Evolutionary conservation across 2,329 filamentous ascomycete species (phyloP).

Genomic region (Torrubiellomyces zombiae): DNA sequence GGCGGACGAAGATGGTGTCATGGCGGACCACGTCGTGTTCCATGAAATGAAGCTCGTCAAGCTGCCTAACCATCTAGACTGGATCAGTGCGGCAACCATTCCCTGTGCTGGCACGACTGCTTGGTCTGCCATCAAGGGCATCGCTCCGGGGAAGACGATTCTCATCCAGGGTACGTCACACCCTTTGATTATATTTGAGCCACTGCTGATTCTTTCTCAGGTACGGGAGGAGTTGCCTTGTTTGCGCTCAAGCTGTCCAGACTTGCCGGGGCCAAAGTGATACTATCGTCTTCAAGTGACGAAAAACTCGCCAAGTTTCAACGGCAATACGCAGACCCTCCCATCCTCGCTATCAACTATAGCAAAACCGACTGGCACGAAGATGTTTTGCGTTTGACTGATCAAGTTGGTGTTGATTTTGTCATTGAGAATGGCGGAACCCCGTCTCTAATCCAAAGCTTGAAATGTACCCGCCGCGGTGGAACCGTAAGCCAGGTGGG

Average conservation of each 20-base stretch:
- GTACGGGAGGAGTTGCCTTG: conserved; percentile 18
- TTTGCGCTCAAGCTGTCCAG: conserved; percentile 18
- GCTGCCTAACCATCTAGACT: conserved; percentile 19
- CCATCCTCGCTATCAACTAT: conserved; percentile 16
- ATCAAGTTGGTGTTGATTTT: conserved; percentile 17
- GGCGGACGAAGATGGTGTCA: conserved; percentile 24
- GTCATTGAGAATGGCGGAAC: conserved; percentile 22
- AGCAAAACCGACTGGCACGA: conserved; percentile 13
- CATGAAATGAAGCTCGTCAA: conserved; percentile 19
- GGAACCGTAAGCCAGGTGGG: conserved; percentile 25
- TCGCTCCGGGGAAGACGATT: conserved; percentile 20
- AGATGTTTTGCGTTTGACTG: conserved; percentile 15
- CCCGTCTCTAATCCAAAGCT: conserved; percentile 18
- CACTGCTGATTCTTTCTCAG: conserved; percentile 5
- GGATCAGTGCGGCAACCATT: conserved; percentile 18
- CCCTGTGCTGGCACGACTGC: conserved; percentile 28
- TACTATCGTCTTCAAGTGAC: conserved; percentile 20
- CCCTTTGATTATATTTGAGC: conserved; percentile 1
- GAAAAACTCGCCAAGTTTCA: conserved; percentile 14
- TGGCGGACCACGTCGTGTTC: conserved; percentile 24
- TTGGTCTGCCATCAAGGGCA: conserved; percentile 24
- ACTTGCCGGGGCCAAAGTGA: conserved; percentile 15
- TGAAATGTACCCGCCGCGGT: conserved; percentile 22
- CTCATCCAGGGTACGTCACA: conserved; percentile 24
- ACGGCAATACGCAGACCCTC: conserved; percentile 8